A percentile compares a stretch with the other conserved stretches of the same genome.
Conservation (phyloP, 345 rosid species). For the Geranium rotundifolium region DNA sequence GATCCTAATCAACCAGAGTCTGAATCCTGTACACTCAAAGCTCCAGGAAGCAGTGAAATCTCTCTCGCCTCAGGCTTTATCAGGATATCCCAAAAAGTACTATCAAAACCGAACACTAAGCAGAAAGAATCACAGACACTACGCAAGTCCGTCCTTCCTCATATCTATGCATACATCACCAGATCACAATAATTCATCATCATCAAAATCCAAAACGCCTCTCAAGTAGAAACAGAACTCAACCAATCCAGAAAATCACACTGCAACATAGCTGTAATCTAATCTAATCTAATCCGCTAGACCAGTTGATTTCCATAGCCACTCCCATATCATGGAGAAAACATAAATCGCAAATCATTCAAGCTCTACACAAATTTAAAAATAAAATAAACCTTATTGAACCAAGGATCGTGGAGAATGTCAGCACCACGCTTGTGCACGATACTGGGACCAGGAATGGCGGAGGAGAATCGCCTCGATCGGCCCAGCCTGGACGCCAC, state of each 20-base stretch:
- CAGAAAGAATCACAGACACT: too few species aligned
- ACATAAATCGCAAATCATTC: background rate
- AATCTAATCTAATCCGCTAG: background rate
- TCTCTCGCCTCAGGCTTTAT: too few species aligned
- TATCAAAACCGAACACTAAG: too few species aligned
- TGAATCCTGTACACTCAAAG: too few species aligned
- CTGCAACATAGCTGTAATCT: background rate
- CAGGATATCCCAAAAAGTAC: too few species aligned
- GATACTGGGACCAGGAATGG: constrained; percentile 85
- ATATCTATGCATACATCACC: too few species aligned
- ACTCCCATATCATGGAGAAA: background rate
- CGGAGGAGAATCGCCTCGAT: constrained; percentile 58
- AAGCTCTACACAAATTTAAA: background rate
- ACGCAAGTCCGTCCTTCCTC: too few species aligned
- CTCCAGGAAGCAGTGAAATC: too few species aligned
- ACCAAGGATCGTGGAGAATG: constrained; percentile 99
- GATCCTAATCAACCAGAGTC: too few species aligned
- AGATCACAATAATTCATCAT: too few species aligned
- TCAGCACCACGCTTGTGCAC: constrained; percentile 96
- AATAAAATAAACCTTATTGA: constrained; percentile 54
- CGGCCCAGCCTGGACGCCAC: constrained; percentile 34
- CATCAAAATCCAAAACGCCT: background rate
- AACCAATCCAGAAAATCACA: background rate
- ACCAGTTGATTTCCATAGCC: background rate
- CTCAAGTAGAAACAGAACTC: background rate